These are phyloP conservation scores for Amylocarpus encephaloides DNA, from an alignment of 2,329 filamentous ascomycete genomes.

Conservation along the genomic window DNA sequence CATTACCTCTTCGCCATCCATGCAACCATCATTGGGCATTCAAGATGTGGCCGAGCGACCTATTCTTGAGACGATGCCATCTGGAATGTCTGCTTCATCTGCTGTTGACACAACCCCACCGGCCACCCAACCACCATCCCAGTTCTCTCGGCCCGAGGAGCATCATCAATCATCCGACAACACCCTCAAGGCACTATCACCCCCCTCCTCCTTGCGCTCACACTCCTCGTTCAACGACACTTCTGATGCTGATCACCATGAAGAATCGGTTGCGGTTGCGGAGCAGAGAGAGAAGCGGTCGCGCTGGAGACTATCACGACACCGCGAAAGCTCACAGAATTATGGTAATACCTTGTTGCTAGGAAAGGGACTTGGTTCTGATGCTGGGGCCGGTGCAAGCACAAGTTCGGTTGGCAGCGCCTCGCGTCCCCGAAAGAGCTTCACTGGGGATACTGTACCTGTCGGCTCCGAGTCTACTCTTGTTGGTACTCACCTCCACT, in stretches of 20 bases:
- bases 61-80: conserved; percentile 24
- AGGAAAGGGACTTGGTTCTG: conserved; percentile 48
- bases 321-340: conserved; percentile 47
- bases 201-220: conserved; percentile 64
- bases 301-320: conserved; percentile 65
- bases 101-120: conserved; percentile 22
- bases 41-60: conserved; percentile 27
- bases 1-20: conserved; percentile 22
- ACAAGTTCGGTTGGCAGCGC: conserved; percentile 63
- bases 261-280: conserved; percentile 46
- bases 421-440: conserved; percentile 38
- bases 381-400: conserved; percentile 58
- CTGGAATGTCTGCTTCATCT: conserved; percentile 11
- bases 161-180: conserved; percentile 22
- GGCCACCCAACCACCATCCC: conserved; percentile 19
- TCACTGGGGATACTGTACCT: conserved; percentile 36
- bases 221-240: conserved; percentile 67
- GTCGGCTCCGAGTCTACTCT: conserved; percentile 26
- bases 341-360: conserved; percentile 38
- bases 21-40: conserved; percentile 29
- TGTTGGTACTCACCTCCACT: conserved; percentile 24
- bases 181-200: conserved; percentile 61
- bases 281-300: conserved; percentile 66
- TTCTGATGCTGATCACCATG: conserved; percentile 70
- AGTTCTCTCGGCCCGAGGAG: conserved; percentile 19